Evolutionary conservation across 441 rosid genomes (phyloP), one percentile per base, ranked within the genome.

Genomic region (Populus hybrid): DNA sequence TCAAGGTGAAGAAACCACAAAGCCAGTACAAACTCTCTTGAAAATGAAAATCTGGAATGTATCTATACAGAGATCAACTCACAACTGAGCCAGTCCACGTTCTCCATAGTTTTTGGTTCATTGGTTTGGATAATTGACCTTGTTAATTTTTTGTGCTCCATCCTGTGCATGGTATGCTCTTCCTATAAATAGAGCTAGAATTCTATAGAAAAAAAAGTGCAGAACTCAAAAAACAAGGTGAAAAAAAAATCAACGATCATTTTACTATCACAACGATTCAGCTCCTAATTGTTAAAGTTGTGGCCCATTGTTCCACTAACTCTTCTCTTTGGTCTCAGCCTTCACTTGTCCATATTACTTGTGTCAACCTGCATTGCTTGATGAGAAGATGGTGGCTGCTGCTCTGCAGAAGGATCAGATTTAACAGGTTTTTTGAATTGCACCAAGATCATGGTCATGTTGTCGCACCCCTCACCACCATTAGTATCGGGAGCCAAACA

Each of bases 391-490:
- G n/a, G 35, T 9, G 79, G 70, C 74, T n/a, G 84, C 76, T 80
- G 85, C 67, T 42, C 81, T 9, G 53, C 53, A 35, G 87, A 70
- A 79, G 80, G 16, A 40, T 61, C 57, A 19, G 82, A 35, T n/a
- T 66, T 14, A 9, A 68, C 32, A 24, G 87, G 79, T 70, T 89
- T 91, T 86, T 90, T 92, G 90, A 94, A 92, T 82, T 89, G 97
- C 72, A 92, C 94, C 80, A 94, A 76, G 84, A 92, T 88, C 96
- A 94, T 94, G 69, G 98, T 94, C 98, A 94, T 94, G 84, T 94
- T 94, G 84, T 94, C 98, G 32, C 97, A 92, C 72, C 97, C 98
- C 85, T 91, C 94, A 1, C 98, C 94, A 9, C 88, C 84, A n/a
- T 84, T 84, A 0, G 97, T 87, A 0, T 94, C 85, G 59, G 97